These are phyloP conservation scores for Puccinia coronata DNA, from an alignment of 1,284 basidiomycete genomes.

Conservation along the genomic window DNA sequence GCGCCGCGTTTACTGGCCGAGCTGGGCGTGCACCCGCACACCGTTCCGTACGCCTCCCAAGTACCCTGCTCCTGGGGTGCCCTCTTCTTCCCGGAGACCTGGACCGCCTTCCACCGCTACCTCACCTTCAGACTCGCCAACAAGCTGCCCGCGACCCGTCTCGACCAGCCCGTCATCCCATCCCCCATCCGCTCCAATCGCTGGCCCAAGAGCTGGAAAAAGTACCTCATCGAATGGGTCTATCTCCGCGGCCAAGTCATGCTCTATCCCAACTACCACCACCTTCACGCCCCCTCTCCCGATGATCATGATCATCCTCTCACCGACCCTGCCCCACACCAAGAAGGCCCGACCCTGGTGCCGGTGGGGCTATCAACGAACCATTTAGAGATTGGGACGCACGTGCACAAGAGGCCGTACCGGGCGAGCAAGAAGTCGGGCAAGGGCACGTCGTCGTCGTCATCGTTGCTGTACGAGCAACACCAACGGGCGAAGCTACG, in stretches of 20 bases:
- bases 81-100: conserved; percentile 79
- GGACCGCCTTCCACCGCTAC: conserved; percentile 78
- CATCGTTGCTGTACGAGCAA: neutral
- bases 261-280: conserved; percentile 77
- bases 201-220: conserved; percentile 80
- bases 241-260: conserved; percentile 77
- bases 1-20: conserved; percentile 66
- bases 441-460: too few relatives aligned
- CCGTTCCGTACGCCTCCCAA: conserved; percentile 75
- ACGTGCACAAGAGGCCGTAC: conserved; percentile 63
- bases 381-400: conserved; percentile 76
- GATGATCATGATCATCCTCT: neutral
- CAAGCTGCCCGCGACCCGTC: neutral
- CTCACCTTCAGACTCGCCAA: conserved; percentile 66
- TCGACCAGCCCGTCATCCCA: conserved; percentile 65
- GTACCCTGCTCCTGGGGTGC: conserved; percentile 88
- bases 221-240: conserved; percentile 78
- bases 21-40: conserved; percentile 60
- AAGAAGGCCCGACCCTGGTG: neutral
- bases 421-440: neutral
- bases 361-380: conserved; percentile 74
- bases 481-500: conserved; percentile 6
- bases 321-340: neutral
- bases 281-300: conserved; percentile 45
- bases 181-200: conserved; percentile 73